Conservation (phyloP, 225 moss, liverwort and hornwort species). For the Neckera pumila region DNA sequence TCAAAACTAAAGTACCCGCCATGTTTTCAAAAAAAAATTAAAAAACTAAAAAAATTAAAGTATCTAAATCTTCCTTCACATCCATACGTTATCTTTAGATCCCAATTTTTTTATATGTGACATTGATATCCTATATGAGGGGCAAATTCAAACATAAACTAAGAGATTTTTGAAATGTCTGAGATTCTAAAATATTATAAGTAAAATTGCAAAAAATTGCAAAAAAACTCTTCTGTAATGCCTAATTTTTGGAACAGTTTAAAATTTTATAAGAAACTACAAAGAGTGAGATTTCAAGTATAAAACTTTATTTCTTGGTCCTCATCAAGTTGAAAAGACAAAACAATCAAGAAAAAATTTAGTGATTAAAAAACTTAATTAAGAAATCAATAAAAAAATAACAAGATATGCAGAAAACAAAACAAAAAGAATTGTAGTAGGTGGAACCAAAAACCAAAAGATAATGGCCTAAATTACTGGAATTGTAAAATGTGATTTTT, state of each 20-base stretch:
- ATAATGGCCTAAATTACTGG: fast-evolving
- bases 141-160: neutral
- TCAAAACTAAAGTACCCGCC: too few relatives aligned
- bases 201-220: neutral
- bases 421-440: neutral
- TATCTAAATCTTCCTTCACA: neutral
- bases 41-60: too few relatives aligned
- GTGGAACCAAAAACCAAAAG: too few relatives aligned
- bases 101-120: neutral
- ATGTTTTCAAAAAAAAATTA: too few relatives aligned
- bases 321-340: neutral
- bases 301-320: neutral
- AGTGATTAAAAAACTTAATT: neutral
- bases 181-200: neutral
- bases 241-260: neutral
- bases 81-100: fast-evolving
- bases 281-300: neutral
- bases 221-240: neutral
- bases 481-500: neutral
- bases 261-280: too few relatives aligned
- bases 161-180: neutral
- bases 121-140: fast-evolving
- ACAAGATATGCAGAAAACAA: fast-evolving
- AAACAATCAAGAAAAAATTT: neutral
- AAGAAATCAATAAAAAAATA: too few relatives aligned